These are phyloP conservation scores for Phytophthora pini DNA, from an alignment of 352 stramenopile genomes.

Conservation along the genomic window DNA sequence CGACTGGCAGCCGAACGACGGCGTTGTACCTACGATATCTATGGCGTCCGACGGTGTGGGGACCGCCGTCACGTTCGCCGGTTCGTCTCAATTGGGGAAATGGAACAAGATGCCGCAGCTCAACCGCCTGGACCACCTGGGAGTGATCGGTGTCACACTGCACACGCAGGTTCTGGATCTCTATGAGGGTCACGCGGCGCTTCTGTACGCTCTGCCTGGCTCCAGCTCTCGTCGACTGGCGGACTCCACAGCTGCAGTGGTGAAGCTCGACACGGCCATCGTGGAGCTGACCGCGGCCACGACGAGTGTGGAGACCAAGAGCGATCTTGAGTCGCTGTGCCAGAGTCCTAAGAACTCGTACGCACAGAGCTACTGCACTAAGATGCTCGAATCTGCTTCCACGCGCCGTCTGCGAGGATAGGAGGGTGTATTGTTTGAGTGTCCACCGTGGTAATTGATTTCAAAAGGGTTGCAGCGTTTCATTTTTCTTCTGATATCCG, in stretches of 20 bases:
- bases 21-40: constrained; percentile 53
- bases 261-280: constrained; percentile 38
- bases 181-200: constrained; percentile 38
- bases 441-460: constrained; percentile 11
- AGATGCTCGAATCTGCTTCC: constrained; percentile 37
- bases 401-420: constrained; percentile 34
- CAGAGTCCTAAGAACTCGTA: constrained; percentile 38
- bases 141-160: constrained; percentile 48
- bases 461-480: background rate
- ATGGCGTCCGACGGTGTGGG: constrained; percentile 47
- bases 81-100: constrained; percentile 43
- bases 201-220: constrained; percentile 38
- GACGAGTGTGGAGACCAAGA: constrained; percentile 41
- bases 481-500: background rate
- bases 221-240: constrained; percentile 24
- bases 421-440: background rate
- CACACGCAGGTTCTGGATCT: constrained; percentile 51
- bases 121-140: constrained; percentile 54
- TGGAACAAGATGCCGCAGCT: constrained; percentile 64
- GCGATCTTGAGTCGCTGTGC: constrained; percentile 37
- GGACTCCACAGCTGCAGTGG: constrained; percentile 29
- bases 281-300: constrained; percentile 31
- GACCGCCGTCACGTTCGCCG: constrained; percentile 30
- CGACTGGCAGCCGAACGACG: constrained; percentile 56
- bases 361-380: constrained; percentile 44